Conservation (phyloP, 2,329 filamentous ascomycete genomes). For the Penicillium sp. region DNA sequence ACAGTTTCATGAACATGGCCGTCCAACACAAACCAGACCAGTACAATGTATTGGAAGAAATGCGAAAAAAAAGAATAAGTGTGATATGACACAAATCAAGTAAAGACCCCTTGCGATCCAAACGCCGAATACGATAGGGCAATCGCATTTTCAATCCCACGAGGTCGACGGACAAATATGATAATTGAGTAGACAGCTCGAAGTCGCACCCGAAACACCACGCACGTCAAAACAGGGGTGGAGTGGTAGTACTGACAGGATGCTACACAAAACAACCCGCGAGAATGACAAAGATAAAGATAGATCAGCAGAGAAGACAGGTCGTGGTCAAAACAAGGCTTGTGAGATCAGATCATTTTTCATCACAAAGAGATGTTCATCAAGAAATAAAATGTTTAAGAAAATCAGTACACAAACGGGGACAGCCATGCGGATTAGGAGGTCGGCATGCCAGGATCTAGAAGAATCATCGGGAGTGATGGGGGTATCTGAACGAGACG, state of each 20-base stretch:
- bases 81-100: background rate
- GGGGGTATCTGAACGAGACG: constrained; percentile 32
- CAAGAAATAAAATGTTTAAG: constrained; percentile 14
- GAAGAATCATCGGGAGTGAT: constrained; percentile 26
- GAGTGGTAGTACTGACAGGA: constrained; percentile 13
- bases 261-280: constrained; percentile 7
- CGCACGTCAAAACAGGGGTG: constrained; percentile 1
- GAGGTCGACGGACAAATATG: constrained; percentile 1
- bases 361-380: constrained; percentile 19
- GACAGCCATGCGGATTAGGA: constrained; percentile 13
- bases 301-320: background rate
- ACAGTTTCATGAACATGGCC: background rate
- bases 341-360: constrained; percentile 18
- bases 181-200: background rate
- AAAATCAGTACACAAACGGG: constrained; percentile 12
- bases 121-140: constrained; percentile 8
- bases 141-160: constrained; percentile 7
- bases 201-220: constrained; percentile 7
- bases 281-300: background rate
- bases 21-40: background rate
- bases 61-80: background rate
- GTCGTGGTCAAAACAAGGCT: constrained; percentile 1
- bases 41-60: background rate
- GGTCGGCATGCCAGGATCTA: constrained; percentile 21
- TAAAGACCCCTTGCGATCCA: background rate